Percentiles rank a stretch among this genome's conserved stretches.
These are phyloP conservation scores for Neoascochyta sp. DNA, from an alignment of 2,329 filamentous ascomycete species.

Conservation along the genomic window DNA sequence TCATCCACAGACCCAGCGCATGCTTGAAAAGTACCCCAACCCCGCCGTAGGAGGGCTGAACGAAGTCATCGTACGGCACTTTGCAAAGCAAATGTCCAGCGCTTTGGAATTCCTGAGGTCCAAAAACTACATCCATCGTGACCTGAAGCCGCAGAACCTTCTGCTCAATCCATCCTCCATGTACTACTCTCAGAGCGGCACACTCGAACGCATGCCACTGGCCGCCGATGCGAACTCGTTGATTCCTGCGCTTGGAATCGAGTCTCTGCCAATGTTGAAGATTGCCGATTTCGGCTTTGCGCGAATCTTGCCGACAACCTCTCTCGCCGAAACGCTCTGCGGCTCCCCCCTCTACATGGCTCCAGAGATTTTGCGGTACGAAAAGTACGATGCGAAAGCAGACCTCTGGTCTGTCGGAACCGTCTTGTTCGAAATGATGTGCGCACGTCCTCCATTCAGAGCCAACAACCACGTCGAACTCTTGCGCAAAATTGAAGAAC, in stretches of 20 bases:
- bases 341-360: conserved; percentile 98
- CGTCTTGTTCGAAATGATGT: conserved; percentile 92
- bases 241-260: conserved; percentile 74
- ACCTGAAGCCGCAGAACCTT: conserved; percentile 96
- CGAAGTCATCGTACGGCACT: conserved; percentile 94
- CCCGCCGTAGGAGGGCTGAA: conserved; percentile 79
- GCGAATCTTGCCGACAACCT: conserved; percentile 82
- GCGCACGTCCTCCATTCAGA: conserved; percentile 83
- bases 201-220: conserved; percentile 60
- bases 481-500: conserved; percentile 83
- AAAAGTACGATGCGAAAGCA: conserved; percentile 95
- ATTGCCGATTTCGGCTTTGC: conserved; percentile 99
- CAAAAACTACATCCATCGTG: conserved; percentile 87
- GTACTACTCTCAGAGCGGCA: conserved; percentile 55
- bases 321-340: conserved; percentile 91
- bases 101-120: conserved; percentile 83
- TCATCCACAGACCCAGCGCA: conserved; percentile 78
- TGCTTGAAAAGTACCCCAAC: conserved; percentile 91
- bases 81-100: conserved; percentile 89
- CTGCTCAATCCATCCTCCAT: conserved; percentile 77
- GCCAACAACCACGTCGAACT: conserved; percentile 94
- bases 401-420: conserved; percentile 98
- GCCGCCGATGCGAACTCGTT: conserved; percentile 78
- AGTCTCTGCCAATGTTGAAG: conserved; percentile 90
- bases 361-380: conserved; percentile 92